A percentile compares a stretch with the other conserved stretches of the same genome.
Conservation (phyloP, 768 basidiomycete species). For the Agaricus bisporus region DNA sequence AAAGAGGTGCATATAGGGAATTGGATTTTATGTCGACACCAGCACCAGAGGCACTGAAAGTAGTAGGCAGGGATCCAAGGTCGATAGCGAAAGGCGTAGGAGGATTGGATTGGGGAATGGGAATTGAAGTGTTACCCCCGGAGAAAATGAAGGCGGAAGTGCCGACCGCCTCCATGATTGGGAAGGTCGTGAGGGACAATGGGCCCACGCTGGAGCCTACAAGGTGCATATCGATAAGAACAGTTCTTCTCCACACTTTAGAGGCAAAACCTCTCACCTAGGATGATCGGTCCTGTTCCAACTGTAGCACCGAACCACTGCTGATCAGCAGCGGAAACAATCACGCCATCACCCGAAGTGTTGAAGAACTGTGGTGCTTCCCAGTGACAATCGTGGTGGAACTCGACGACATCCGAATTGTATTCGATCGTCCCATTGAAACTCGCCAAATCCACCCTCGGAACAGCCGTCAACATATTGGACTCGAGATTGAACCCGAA, state of each 20-base stretch:
- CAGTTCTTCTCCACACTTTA: no score
- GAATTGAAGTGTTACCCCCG: conserved; percentile 5
- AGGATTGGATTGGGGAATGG: background rate
- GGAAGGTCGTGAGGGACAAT: background rate
- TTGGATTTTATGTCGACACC: background rate
- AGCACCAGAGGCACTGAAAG: background rate
- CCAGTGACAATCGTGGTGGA: conserved; percentile 7
- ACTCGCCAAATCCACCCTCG: background rate
- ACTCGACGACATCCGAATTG: conserved; percentile 2
- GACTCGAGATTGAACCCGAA: conserved; percentile 4
- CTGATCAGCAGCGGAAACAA: background rate
- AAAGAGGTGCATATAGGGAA: conserved; percentile 4
- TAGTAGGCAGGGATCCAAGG: conserved; percentile 1
- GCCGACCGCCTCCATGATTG: background rate
- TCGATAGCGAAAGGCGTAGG: background rate
- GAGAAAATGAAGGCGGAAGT: conserved; percentile 1
- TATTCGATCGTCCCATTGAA: conserved; percentile 3
- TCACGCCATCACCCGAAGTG: background rate
- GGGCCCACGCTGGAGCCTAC: background rate
- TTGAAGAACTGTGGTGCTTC: conserved; percentile 1
- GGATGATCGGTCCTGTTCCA: no score
- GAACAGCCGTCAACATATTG: background rate
- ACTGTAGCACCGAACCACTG: background rate
- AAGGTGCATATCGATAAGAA: background rate
- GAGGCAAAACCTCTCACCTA: no score